Evolutionary conservation across 1,139 yeast species (phyloP), one percentile per base, ranked within the genome.

Genomic region (Blastobotrys arbuscula): DNA sequence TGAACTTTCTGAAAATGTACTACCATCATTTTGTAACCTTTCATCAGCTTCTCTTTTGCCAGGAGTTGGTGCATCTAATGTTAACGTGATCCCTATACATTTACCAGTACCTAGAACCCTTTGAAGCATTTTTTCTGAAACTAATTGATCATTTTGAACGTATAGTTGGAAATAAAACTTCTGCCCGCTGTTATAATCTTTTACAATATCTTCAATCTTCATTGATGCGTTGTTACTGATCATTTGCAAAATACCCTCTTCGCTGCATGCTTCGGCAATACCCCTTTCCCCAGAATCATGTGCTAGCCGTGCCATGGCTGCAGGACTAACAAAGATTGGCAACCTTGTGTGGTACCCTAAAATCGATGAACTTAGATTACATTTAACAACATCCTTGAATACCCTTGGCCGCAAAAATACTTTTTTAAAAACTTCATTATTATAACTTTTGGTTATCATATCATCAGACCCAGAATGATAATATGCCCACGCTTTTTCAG

Each of bases 1-100:
- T 4, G 51, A 48, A 34, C 42, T 73, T 50, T 61, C 63, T 20
- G 57, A 52, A 19, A 64, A 60, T 10, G 63, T 79, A 44, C 76
- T 76, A 51, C 70, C 79, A 63, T 67, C 75, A 65, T 69, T 50
- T 39, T 57, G 54, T 18, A 57, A 47, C 47, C 79, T 63, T 75
- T 77, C 78, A 57, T 78, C 81, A 54, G 75, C 75, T 56, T 77
- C 81, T 59, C 95, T 76, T 59, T 87, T 78, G n/a, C 95, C 95
- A 50, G 86, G 75, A 47, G 83, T 79, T 9, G 95, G 92, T 0
- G 95, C 92, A 70, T 86, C 95, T 13, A 86, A 88, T 0, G 94
- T 84, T 39, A 84, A 76, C 57, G 84, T 84, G n/a, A 84, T 69
- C 0, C 86, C 94, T 63, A 79, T 86, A 52, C 77, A 74, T 35